Percentiles rank a stretch among this genome's conserved stretches.
These are phyloP conservation scores for Prorocentrum cordatum DNA, from an alignment of 169 alveolate genomes.

Conservation along the genomic window DNA sequence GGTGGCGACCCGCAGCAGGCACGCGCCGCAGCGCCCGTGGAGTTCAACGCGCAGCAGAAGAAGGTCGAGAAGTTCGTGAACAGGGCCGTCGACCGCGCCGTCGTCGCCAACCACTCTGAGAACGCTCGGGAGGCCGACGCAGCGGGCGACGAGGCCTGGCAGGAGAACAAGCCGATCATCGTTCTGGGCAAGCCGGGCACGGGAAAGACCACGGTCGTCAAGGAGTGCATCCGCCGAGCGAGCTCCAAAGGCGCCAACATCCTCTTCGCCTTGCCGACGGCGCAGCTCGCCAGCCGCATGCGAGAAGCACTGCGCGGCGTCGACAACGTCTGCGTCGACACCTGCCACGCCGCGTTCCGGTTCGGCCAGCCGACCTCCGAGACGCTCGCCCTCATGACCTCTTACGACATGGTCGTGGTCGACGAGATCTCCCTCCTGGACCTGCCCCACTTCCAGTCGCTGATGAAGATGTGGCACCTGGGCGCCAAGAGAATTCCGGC, in stretches of 20 bases:
- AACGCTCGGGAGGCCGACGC: background rate
- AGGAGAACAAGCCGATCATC: background rate
- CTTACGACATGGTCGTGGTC: background rate
- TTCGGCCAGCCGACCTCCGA: background rate
- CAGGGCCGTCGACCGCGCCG: background rate
- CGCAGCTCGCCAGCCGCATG: background rate
- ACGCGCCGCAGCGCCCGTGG: background rate
- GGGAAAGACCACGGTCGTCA: constrained; percentile 5
- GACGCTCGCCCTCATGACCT: background rate
- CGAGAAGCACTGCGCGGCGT: background rate
- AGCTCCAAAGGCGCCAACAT: background rate
- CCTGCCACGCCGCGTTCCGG: constrained; percentile 4
- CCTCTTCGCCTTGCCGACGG: background rate
- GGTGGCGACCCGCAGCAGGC: background rate
- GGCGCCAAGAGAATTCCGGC: constrained; percentile 8
- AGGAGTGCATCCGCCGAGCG: background rate
- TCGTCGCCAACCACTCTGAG: background rate
- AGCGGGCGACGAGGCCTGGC: background rate
- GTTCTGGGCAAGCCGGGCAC: background rate
- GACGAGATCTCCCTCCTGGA: no score
- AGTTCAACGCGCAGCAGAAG: background rate
- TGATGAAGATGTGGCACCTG: constrained; percentile 3
- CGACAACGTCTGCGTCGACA: constrained; percentile 5
- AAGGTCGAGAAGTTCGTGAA: background rate
- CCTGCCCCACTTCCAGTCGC: constrained; percentile 6